These are phyloP conservation scores for Clonostachys chloroleuca DNA, from an alignment of 2,329 filamentous ascomycete species.

Conservation along the genomic window DNA sequence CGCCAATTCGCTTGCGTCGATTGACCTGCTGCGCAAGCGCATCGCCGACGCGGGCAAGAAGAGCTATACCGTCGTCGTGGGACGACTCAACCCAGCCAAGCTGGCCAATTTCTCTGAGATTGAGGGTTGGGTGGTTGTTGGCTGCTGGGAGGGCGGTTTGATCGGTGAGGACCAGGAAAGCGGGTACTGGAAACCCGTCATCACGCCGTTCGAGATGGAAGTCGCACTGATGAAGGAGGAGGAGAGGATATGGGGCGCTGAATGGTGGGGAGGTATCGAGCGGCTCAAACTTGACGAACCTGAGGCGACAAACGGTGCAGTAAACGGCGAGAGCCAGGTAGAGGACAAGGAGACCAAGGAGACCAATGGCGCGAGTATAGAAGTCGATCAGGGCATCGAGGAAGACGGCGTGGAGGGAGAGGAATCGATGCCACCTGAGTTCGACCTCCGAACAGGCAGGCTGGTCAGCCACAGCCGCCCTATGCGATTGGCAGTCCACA, in stretches of 20 bases:
- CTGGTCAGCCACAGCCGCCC: conserved; percentile 77
- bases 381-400: conserved; percentile 8
- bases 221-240: conserved; percentile 72
- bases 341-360: conserved; percentile 5
- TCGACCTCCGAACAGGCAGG: conserved; percentile 83
- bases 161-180: conserved; percentile 75
- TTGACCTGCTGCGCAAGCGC: conserved; percentile 66
- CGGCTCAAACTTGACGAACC: conserved; percentile 45
- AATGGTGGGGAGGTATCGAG: conserved; percentile 87
- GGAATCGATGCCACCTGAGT: conserved; percentile 81
- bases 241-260: conserved; percentile 76
- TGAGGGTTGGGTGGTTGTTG: conserved; percentile 94
- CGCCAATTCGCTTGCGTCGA: conserved; percentile 79
- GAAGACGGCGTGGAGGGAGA: conserved; percentile 49
- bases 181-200: conserved; percentile 81
- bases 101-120: conserved; percentile 95
- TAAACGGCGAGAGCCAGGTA: not conserved
- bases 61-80: conserved; percentile 92
- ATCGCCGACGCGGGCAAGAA: conserved; percentile 87
- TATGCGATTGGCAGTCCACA: conserved; percentile 47
- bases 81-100: conserved; percentile 93
- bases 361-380: conserved; percentile 9
- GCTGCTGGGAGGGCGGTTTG: conserved; percentile 95
- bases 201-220: conserved; percentile 92
- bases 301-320: conserved; percentile 11